These are phyloP conservation scores for Pseudodiploospora longispora DNA, from an alignment of 2,329 filamentous ascomycete genomes.

Conservation along the genomic window DNA sequence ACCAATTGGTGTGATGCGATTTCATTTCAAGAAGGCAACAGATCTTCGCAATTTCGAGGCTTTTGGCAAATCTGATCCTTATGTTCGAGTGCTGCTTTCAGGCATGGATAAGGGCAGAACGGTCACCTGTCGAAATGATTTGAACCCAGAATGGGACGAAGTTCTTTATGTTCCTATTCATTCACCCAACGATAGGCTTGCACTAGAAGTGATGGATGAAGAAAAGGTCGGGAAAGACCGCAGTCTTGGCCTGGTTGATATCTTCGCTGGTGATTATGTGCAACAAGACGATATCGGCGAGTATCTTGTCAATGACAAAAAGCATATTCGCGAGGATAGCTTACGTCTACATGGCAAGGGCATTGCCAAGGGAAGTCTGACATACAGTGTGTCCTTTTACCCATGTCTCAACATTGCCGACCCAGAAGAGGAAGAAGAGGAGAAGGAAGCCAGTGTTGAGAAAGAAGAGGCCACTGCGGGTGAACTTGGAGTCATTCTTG, in stretches of 20 bases:
- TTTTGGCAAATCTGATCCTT: constrained; percentile 94
- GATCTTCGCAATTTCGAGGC: constrained; percentile 89
- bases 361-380: constrained; percentile 68
- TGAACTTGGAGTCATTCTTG: constrained; percentile 1
- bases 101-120: constrained; percentile 87
- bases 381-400: constrained; percentile 83
- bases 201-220: constrained; percentile 92
- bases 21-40: constrained; percentile 79
- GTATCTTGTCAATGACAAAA: constrained; percentile 71
- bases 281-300: constrained; percentile 70
- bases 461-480: constrained; percentile 27
- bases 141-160: constrained; percentile 94
- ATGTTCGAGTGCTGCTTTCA: constrained; percentile 79
- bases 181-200: constrained; percentile 71
- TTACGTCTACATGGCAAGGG: constrained; percentile 68
- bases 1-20: constrained; percentile 87
- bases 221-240: constrained; percentile 89
- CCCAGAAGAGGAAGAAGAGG: constrained; percentile 73
- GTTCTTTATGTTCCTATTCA: constrained; percentile 91
- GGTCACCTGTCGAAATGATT: constrained; percentile 91
- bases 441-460: constrained; percentile 30
- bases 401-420: constrained; percentile 82
- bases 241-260: constrained; percentile 71
- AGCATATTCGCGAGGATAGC: constrained; percentile 56
- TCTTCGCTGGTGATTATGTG: constrained; percentile 72